Base-by-base conservation (phyloP, 768 basidiomycete species). In the Lyophyllum atratum region DNA sequence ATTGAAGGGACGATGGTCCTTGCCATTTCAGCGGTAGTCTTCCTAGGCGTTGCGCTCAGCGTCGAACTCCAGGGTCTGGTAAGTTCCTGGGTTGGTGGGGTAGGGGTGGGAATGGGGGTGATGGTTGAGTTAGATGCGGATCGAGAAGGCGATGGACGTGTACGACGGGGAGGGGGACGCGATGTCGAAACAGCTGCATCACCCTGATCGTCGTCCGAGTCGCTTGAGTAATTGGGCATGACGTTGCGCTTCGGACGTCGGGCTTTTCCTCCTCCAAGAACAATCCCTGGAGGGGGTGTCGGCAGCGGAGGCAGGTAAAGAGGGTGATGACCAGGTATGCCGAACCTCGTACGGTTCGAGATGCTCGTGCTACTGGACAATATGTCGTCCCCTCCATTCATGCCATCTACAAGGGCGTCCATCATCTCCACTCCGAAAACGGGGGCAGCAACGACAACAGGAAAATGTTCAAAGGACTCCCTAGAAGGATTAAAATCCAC, bases 381-480 rank as follows among this genome's bases (percentile, higher is more conserved):
- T 52, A 84, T 70, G 59, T 85, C 79, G 54, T 90, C 86, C 43
- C 80, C 82, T 25, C 87, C 87, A 66, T 93, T 94, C 92, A 94
- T 93, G 9, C 89, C 90, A 61, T 93, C 92, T 7, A 94, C 92
- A 52, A 94, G 72, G 12, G 92, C 92, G 68, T 94, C 92, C 86
- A 94, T 89, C 9, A 85, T 85, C 73, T 93, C 92, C 9, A 94
- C 90, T 2, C 90, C 91, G 5, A 90, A 70, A 7, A 89, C 73
- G 4, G 90, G 90, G 19, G 91, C 90, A 43, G 90, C 83, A 19
- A 93, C 91, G 25, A 90, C 68, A 24, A 87, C 86, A 15, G 86
- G 77, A 62, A 86, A 84, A 48, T 81, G 70, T 49, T 82, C 77
- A 45, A 82, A 72, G 17, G 75, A 80, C 44, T 78, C 76, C 39